Percentiles rank a stretch among this genome's conserved stretches.
Conservation (phyloP, 345 rosid genomes). For the Erodium maritimum region DNA sequence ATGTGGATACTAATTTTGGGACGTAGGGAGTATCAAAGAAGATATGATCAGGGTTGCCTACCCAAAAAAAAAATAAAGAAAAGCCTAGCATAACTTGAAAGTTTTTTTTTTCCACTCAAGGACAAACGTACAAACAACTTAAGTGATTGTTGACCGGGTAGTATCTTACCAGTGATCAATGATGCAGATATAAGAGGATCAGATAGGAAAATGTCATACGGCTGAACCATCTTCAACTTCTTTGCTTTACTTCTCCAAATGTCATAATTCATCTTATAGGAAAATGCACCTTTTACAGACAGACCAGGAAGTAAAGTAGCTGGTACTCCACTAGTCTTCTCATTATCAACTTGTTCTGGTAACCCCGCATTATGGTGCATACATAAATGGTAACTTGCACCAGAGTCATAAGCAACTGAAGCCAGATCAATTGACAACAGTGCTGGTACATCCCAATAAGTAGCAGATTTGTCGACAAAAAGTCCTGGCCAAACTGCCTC, state of each 20-base stretch:
- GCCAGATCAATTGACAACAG: slow-evolving; percentile 59
- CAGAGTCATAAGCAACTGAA: slow-evolving; percentile 54
- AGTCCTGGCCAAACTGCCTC: slow-evolving; percentile 76
- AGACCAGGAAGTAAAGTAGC: slow-evolving; percentile 56
- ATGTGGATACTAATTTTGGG: no score
- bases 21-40: no score
- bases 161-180: slow-evolving; percentile 55
- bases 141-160: neutral
- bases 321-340: slow-evolving; percentile 27
- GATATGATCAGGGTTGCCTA: no score
- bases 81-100: no score
- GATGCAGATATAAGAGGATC: slow-evolving; percentile 70
- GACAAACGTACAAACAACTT: no score
- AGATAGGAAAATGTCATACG: slow-evolving; percentile 66
- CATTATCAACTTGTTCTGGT: slow-evolving; percentile 31
- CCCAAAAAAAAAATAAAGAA: no score
- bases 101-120: no score
- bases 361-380: slow-evolving; percentile 49
- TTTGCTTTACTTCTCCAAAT: slow-evolving; percentile 64
- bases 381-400: slow-evolving; percentile 55
- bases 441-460: slow-evolving; percentile 81
- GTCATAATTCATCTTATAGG: slow-evolving; percentile 51
- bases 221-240: slow-evolving; percentile 54
- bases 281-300: slow-evolving; percentile 47
- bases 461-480: slow-evolving; percentile 46